Conservation (phyloP, 2,329 filamentous ascomycete genomes). For the Byssoonygena ceratinophila region DNA sequence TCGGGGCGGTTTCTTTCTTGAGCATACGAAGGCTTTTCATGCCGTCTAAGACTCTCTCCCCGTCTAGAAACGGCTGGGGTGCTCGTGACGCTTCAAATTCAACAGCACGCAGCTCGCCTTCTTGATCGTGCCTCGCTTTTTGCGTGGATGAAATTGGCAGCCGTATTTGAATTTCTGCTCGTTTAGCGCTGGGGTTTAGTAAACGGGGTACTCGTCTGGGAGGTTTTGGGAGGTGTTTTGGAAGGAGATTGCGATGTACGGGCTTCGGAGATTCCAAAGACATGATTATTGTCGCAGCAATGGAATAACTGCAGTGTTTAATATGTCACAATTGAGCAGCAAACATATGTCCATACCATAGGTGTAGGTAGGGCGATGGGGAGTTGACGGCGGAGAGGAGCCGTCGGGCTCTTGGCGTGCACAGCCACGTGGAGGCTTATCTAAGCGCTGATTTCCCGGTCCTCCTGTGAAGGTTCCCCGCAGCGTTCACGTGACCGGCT, state of each 20-base stretch:
- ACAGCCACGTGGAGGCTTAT: neutral
- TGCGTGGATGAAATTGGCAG: neutral
- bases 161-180: slow-evolving; percentile 15
- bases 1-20: neutral
- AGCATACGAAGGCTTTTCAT: slow-evolving; percentile 3
- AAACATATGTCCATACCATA: too few species aligned
- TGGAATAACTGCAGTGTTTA: too few species aligned
- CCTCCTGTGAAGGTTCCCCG: too few species aligned
- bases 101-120: slow-evolving; percentile 6
- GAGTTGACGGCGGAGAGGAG: neutral
- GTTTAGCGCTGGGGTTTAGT: slow-evolving; percentile 10
- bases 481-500: slow-evolving; percentile 1
- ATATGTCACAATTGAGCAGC: too few species aligned
- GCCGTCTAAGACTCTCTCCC: slow-evolving; percentile 10
- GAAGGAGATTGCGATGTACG: slow-evolving; percentile 1
- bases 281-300: slow-evolving; percentile 4
- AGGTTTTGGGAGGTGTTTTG: slow-evolving; percentile 14
- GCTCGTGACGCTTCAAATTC: slow-evolving; percentile 16
- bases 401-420: neutral
- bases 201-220: neutral
- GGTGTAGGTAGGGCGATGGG: too few species aligned
- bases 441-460: too few species aligned
- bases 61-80: slow-evolving; percentile 18
- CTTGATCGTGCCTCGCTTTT: neutral
- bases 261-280: neutral